Conservation (phyloP, 169 alveolate genomes). For the Plasmodium fragile region DNA sequence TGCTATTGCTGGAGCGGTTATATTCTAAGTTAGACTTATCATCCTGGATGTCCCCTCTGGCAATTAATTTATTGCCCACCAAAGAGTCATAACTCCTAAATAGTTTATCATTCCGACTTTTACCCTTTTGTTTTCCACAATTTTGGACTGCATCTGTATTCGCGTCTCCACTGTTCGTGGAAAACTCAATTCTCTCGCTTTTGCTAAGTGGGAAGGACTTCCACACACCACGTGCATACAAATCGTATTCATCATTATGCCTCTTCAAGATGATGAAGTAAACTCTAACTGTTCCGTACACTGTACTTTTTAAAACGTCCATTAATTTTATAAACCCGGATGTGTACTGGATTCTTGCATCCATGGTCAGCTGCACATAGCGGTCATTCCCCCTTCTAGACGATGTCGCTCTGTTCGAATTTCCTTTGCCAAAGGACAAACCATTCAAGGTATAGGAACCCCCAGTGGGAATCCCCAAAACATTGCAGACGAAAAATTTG, state of each 20-base stretch:
- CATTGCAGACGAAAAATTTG: slow-evolving; percentile 3
- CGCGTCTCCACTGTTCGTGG: background rate
- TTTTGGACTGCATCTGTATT: background rate
- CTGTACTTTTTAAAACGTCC: background rate
- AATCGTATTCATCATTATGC: background rate
- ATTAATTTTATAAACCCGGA: slow-evolving; percentile 18
- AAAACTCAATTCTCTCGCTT: background rate
- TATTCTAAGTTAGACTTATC: background rate
- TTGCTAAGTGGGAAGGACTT: background rate
- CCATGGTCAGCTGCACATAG: background rate
- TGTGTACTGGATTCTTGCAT: background rate
- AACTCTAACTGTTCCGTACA: background rate
- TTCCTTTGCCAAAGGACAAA: background rate
- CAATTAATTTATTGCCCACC: background rate
- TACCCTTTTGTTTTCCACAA: background rate
- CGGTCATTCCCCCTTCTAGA: background rate
- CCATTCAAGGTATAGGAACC: background rate
- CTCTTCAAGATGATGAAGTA: background rate
- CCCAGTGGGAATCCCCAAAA: background rate
- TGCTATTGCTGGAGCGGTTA: slow-evolving; percentile 2
- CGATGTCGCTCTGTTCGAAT: background rate
- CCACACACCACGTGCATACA: background rate
- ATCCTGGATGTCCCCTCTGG: background rate
- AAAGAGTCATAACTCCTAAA: background rate
- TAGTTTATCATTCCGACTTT: background rate